Evolutionary conservation across 148 eudicot genomes (phyloP), one percentile per base, ranked within the genome.

Genomic region (Vaccinium darrowii): DNA sequence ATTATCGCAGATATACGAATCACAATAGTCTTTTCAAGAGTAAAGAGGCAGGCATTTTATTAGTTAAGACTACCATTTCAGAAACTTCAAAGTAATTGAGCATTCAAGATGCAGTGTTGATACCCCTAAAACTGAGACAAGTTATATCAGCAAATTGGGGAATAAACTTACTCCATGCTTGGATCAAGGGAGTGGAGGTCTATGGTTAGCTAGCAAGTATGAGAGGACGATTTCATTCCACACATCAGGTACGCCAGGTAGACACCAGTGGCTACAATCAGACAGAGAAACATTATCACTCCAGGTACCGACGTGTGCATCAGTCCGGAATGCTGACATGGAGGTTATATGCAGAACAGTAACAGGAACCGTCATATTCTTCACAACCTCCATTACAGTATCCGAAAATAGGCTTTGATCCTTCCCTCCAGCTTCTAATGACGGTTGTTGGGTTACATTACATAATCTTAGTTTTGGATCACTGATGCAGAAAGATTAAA

Each of bases 241-340:
- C 60, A 78, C 82, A 87, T 93, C 95, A 74, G 95, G 95, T 47
- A 93, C 88, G 52, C 95, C 95, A 62, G 95, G 95, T 30, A 93
- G 91, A 88, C 96, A 93, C 94, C 96, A 93, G 84, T 93, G 96
- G 89, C 94, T 93, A 77, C 96, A 93, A 84, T 93, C 96, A 62
- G 92, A 82, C 54, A 93, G 80, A 85, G 89, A 83, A 65, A 88
- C 91, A 21, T 85, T 91, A 86, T 89, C 92, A 85, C 90, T 86
- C 94, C 94, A 93, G 43, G 83, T 87, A 79, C 94, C 94, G 12
- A 92, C 96, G 80, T 93, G 96, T 69, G 94, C 96, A 88, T 93
- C 96, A 84, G 91, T 86, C 81, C 96, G 86, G 67, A 86, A 86
- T 53, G 92, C 89, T 36, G 93, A 89, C 92, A 93, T 88, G 72